Percentiles rank a stretch among this genome's conserved stretches.
These are phyloP conservation scores for Alternaria infectoria DNA, from an alignment of 2,329 filamentous ascomycete species.

Conservation along the genomic window DNA sequence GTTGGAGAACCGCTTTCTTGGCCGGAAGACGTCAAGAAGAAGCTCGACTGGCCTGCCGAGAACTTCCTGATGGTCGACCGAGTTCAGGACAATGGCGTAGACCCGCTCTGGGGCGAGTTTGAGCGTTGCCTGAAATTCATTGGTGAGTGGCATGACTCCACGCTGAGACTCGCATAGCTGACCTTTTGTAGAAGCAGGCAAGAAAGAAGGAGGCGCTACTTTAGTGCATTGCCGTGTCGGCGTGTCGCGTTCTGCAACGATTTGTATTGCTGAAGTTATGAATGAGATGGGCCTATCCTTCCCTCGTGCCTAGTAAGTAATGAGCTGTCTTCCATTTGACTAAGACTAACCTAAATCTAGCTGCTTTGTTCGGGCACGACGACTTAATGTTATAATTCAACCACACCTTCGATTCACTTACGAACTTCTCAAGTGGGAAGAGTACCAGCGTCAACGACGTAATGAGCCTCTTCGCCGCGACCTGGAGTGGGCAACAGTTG, in stretches of 20 bases:
- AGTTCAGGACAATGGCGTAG: constrained; percentile 96
- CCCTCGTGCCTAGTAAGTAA: constrained; percentile 78
- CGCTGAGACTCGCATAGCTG: constrained; percentile 5
- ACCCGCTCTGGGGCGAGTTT: constrained; percentile 87
- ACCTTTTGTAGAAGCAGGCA: constrained; percentile 72
- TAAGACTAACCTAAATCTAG: constrained; percentile 41
- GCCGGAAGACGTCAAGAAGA: constrained; percentile 66
- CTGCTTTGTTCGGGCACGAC: constrained; percentile 90
- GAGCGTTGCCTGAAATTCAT: constrained; percentile 88
- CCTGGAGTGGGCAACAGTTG: constrained; percentile 88
- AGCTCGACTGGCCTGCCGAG: constrained; percentile 73
- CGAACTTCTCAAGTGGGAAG: constrained; percentile 96
- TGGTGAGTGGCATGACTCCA: constrained; percentile 64
- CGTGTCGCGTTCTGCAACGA: constrained; percentile 92
- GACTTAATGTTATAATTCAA: constrained; percentile 97
- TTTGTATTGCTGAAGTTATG: constrained; percentile 99
- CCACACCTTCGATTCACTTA: constrained; percentile 92
- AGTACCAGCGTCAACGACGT: constrained; percentile 68
- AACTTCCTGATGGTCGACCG: constrained; percentile 82
- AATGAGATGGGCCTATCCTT: constrained; percentile 79
- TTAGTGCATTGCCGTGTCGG: constrained; percentile 96
- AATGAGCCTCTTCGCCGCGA: constrained; percentile 70
- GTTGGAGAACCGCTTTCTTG: constrained; percentile 89
- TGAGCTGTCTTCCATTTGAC: background rate
- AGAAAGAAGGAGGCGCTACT: constrained; percentile 77